Conservation (phyloP, 306 rosid species). For the Glycine soja region DNA sequence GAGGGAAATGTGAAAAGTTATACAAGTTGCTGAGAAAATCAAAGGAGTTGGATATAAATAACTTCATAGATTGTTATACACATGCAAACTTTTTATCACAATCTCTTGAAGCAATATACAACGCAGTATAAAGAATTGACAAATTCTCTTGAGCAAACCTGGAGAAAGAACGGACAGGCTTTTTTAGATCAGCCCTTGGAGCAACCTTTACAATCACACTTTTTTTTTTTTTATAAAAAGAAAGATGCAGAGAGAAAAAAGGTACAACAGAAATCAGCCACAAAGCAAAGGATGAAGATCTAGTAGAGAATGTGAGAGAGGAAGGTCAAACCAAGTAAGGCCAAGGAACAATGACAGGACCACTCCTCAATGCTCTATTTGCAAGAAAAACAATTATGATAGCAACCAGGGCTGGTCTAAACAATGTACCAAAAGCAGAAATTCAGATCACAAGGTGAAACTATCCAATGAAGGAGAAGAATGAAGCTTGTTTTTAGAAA, state of each 20-base stretch:
- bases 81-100: too few relatives aligned
- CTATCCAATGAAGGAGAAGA: conserved; percentile 19
- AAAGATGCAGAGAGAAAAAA: background rate
- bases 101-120: too few relatives aligned
- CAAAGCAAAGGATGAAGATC: background rate
- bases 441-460: conserved; percentile 14
- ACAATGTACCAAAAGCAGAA: background rate
- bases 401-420: background rate
- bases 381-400: background rate
- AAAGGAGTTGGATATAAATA: too few relatives aligned
- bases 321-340: background rate
- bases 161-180: background rate
- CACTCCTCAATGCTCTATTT: background rate
- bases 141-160: background rate
- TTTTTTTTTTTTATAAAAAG: background rate
- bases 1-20: too few relatives aligned
- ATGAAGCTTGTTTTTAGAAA: background rate
- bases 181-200: background rate
- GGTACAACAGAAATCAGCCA: background rate
- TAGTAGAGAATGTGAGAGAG: background rate
- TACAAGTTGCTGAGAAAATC: too few relatives aligned
- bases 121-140: background rate
- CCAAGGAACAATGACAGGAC: background rate
- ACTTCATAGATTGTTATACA: too few relatives aligned
- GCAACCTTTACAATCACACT: background rate